Conservation (phyloP, 176 grass and related monocot genomes). For the Dendrocalamus sinicus region DNA sequence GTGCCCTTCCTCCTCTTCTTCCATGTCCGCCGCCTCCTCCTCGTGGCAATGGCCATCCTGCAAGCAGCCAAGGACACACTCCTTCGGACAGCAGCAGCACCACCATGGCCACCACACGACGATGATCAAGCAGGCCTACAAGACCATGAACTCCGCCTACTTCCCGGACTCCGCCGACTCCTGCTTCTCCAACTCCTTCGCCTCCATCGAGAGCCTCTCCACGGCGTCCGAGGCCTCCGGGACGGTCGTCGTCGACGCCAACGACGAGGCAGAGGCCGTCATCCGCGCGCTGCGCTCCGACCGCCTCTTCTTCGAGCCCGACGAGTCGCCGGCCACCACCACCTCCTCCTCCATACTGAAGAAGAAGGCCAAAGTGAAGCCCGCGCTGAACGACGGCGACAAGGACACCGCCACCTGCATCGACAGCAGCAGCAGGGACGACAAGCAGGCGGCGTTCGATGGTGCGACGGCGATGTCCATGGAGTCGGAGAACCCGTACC, state of each 20-base stretch:
- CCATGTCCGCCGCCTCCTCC: conserved; percentile 2
- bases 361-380: conserved; percentile 5
- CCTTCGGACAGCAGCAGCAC: conserved; percentile 38
- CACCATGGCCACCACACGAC: neutral
- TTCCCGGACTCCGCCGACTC: conserved; percentile 18
- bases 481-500: conserved; percentile 70
- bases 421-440: neutral
- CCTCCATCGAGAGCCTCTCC: conserved; percentile 40
- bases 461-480: conserved; percentile 62
- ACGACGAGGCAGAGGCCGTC: conserved; percentile 13
- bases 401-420: neutral
- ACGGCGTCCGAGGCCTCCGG: conserved; percentile 22
- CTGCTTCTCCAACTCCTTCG: conserved; percentile 38
- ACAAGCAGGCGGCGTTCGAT: conserved; percentile 27
- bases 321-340: neutral
- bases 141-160: conserved; percentile 45
- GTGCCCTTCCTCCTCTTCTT: conserved; percentile 45
- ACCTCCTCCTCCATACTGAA: conserved; percentile 36
- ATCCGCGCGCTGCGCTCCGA: conserved; percentile 53
- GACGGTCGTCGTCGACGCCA: neutral
- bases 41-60: conserved; percentile 53
- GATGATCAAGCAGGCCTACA: conserved; percentile 29
- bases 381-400: neutral
- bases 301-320: conserved; percentile 64
- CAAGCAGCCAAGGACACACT: conserved; percentile 52